Conservation (phyloP, 75 land plant genomes). For the Chamaecyparis obtusa region DNA sequence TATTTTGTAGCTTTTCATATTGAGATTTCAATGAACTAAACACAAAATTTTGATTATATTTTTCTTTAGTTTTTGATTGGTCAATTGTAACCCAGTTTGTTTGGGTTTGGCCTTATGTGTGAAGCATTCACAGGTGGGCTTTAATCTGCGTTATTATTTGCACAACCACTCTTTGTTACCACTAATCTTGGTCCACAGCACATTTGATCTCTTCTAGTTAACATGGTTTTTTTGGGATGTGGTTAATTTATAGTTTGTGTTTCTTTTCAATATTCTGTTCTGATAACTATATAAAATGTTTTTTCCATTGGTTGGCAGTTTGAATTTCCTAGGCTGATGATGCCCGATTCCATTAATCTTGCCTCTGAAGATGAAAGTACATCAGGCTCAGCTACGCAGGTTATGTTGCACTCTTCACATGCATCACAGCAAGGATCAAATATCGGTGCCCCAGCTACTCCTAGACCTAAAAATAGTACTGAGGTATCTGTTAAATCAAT, state of each 20-base stretch:
- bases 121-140: no score
- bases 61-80: background rate
- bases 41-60: background rate
- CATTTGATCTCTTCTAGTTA: background rate
- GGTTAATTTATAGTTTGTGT: no score
- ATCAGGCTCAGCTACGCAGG: background rate
- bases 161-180: background rate
- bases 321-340: background rate
- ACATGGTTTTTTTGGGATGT: background rate
- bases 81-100: no score
- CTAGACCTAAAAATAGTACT: no score
- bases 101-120: no score
- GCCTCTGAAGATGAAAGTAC: background rate
- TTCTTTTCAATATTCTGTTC: background rate
- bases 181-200: background rate
- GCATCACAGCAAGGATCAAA: no score
- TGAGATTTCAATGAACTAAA: background rate
- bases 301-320: slow-evolving; percentile 1
- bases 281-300: background rate
- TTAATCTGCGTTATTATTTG: no score
- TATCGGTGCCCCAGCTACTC: no score
- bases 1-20: background rate
- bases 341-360: background rate
- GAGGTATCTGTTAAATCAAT: no score
- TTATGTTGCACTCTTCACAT: background rate